phyloP scores from a whole-genome alignment of 2,329 filamentous ascomycete genomes.

The Mycosphaerella sp. region DNA sequence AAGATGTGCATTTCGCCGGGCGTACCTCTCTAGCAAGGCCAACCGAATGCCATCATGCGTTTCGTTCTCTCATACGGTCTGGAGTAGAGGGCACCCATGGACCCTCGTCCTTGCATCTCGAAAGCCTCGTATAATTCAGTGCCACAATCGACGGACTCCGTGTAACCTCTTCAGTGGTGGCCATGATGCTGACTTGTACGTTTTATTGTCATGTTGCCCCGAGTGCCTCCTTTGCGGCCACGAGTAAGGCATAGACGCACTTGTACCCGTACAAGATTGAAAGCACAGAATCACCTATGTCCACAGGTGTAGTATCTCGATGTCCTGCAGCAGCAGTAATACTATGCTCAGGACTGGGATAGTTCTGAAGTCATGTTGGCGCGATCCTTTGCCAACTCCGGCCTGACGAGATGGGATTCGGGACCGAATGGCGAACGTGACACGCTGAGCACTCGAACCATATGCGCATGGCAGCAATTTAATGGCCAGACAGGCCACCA shows the following conservation, averaged over 20 bases:
- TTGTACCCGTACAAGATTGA: neutral
- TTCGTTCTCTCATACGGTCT: neutral
- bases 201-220: neutral
- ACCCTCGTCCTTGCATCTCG: neutral
- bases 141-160: neutral
- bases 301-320: neutral
- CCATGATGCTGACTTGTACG: no score
- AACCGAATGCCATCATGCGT: neutral
- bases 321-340: neutral
- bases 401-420: neutral
- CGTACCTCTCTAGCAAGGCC: constrained; percentile 5
- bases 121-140: neutral
- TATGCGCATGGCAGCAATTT: neutral
- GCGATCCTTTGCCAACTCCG: neutral
- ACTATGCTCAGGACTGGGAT: neutral
- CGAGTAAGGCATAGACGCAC: no score
- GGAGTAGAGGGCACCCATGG: neutral
- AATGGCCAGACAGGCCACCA: neutral
- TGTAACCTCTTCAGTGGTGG: no score
- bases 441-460: neutral
- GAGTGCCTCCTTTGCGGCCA: neutral
- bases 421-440: neutral
- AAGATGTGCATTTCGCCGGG: neutral
- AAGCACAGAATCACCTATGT: neutral
- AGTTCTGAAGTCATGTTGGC: neutral